Evolutionary conservation across 2,329 filamentous ascomycete species (phyloP).

Genomic region (Claviceps lovelessii): DNA sequence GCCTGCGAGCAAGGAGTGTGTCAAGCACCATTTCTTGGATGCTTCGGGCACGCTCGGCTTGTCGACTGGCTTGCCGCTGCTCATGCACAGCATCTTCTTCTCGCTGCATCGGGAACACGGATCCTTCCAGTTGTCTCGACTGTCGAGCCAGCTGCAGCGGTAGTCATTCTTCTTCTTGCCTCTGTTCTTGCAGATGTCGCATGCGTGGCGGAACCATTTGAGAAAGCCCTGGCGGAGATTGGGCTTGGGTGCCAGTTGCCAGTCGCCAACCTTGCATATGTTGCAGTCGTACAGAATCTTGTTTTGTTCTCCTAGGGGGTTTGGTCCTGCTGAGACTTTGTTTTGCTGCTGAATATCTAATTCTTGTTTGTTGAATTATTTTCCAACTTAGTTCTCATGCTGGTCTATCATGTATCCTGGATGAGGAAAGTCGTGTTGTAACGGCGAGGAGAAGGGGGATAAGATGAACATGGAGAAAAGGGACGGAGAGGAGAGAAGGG

Average conservation of each 20-base stretch:
- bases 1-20: conserved; percentile 5
- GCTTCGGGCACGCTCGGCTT: conserved; percentile 2
- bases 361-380: neutral
- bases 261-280: neutral
- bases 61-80: conserved; percentile 5
- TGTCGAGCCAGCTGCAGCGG: conserved; percentile 12
- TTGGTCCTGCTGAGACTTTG: no score
- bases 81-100: conserved; percentile 10
- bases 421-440: no score
- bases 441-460: neutral
- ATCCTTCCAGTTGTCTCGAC: conserved; percentile 9
- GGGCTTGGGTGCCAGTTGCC: conserved; percentile 3
- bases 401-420: no score
- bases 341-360: neutral
- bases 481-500: neutral
- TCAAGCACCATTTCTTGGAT: conserved; percentile 8
- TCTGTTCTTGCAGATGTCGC: conserved; percentile 11
- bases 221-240: conserved; percentile 7
- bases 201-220: conserved; percentile 13
- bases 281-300: neutral
- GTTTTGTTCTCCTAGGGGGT: no score
- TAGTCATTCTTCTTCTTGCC: neutral
- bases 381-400: no score
- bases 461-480: neutral
- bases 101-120: conserved; percentile 11